Base-by-base conservation (phyloP, 2,329 filamentous ascomycete species). In the Mycogone perniciosa region DNA sequence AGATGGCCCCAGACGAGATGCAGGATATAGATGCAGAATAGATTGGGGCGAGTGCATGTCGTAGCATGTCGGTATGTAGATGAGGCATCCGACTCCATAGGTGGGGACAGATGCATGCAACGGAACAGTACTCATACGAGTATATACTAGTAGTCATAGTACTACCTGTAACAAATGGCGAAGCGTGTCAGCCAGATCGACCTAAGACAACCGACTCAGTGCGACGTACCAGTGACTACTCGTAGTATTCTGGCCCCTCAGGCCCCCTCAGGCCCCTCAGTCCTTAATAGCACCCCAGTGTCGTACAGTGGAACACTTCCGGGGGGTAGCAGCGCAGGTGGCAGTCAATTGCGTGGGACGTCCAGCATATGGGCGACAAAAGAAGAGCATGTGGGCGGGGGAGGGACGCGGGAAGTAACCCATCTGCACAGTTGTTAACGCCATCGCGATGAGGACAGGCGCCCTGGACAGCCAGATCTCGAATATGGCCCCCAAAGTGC, bases 351-450 rank as follows among this genome's bases (percentile, higher is more conserved):
- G 49, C 47, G 50, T 48, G 43, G 52, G 30, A 47, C 40, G 44
- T 40, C 51, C 46, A 38, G 51, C 47, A 50, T 50, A 13, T 20
- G 29, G 31, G 42, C 31, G 42, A 59, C 54, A 54, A 55, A 41
- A 46, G 53, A 55, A 43, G 46, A 50, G 50, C 47, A 52, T 51
- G 34, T 45, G 44, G 42, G 56, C 52, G 52, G 54, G 56, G 48
- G 44, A 33, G 44, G 38, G 49, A 51, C 38, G 30, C 58, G 58
- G 58, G 57, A 60, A 59, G 58, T 60, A 59, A 59, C 56, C 57
- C 56, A 53, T 54, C 45, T 50, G 35, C 51, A 44, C 45, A 40
- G 45, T 49, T 52, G 33, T 48, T 51, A 40, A 20, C 46, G 38
- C 42, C 44, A 55, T 40, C 41, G 46, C 42, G 42, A 51, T 43